Base-by-base conservation (phyloP, 768 basidiomycete species). In the Podaxis carcinomalis region DNA sequence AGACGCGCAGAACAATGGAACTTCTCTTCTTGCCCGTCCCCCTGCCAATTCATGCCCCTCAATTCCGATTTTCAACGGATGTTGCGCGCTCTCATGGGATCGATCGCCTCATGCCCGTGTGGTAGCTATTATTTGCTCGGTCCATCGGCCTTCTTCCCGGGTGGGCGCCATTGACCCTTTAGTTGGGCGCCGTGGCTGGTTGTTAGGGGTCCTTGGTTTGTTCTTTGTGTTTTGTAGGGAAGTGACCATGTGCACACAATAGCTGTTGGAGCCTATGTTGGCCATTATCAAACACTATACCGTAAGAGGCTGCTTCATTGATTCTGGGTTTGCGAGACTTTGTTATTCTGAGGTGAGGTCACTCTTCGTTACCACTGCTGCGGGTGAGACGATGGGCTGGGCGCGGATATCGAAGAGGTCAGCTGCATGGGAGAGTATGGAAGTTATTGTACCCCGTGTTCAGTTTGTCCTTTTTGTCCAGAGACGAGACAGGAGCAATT, bases 321-420 rank as follows among this genome's bases (percentile, higher is more conserved):
- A 44, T 42, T 16, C 25, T 40, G 40, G 23, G 14, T 56, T 42
- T 56, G 54, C 54, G 40, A 56, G 54, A 51, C 32, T 36, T 13
- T 49, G 36, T 35, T 49, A 47, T 37, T 47, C 5, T 39, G 47
- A 57, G 35, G 9, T 58, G 57, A 58, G 57, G 56, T 25, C n/a
- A 40, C 32, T 37, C 35, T 39, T 50, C 36, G 46, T 58, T 58
- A 58, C 57, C 57, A 13, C 49, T 58, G 57, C 50, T 39, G 54
- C 54, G 54, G 57, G 57, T 50, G 28, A 49, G 57, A 50, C 36
- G 35, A 27, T 37, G 27, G 46, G 32, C 39, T 39, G 37, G 39
- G 37, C 40, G 54, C 25, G 37, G 54, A 27, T 25, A 39, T 42
- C 19, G 11, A 51, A 21, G 32, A 21, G 47, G 57, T 58, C 47